Evolutionary conservation across 2,329 filamentous ascomycete species (phyloP).

Genomic region (Ophiostoma australiae): DNA sequence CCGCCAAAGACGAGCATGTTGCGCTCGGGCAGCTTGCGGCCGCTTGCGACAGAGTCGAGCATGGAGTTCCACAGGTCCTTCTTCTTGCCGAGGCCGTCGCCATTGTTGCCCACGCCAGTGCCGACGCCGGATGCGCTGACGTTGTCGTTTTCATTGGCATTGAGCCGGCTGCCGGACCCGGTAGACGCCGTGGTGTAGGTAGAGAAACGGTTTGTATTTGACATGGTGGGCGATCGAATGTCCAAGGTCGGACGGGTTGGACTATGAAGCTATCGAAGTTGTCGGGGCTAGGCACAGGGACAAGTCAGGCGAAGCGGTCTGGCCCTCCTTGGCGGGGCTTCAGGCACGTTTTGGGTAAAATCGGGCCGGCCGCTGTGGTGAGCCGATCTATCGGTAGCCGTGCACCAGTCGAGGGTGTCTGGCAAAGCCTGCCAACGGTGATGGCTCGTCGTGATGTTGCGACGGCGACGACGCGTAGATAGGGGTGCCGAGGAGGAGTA

Average conservation of each 20-base stretch:
- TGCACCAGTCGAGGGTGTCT: background rate
- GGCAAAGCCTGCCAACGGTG: background rate
- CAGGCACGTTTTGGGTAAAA: background rate
- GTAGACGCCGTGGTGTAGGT: slow-evolving; percentile 53
- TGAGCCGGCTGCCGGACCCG: slow-evolving; percentile 44
- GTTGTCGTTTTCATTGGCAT: slow-evolving; percentile 15
- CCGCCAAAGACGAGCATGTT: slow-evolving; percentile 82
- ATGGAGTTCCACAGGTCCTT: slow-evolving; percentile 93
- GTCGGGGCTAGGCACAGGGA: background rate
- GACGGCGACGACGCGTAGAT: slow-evolving; percentile 10
- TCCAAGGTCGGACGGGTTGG: background rate
- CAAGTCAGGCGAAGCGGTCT: slow-evolving; percentile 8
- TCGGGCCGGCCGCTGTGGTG: background rate
- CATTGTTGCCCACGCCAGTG: slow-evolving; percentile 37
- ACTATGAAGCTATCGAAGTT: background rate
- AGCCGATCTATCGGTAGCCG: background rate
- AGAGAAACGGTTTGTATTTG: slow-evolving; percentile 52
- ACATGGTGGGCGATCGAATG: slow-evolving; percentile 42
- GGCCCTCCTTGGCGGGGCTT: background rate
- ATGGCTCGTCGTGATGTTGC: background rate
- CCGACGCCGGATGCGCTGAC: slow-evolving; percentile 12
- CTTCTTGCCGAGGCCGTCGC: slow-evolving; percentile 45
- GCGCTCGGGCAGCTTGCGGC: slow-evolving; percentile 86
- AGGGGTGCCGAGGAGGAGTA: background rate
- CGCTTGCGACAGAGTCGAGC: slow-evolving; percentile 84